Evolutionary conservation across 345 rosid species (phyloP), one percentile per base, ranked within the genome.

Genomic region (Euphorbia tirucalli): DNA sequence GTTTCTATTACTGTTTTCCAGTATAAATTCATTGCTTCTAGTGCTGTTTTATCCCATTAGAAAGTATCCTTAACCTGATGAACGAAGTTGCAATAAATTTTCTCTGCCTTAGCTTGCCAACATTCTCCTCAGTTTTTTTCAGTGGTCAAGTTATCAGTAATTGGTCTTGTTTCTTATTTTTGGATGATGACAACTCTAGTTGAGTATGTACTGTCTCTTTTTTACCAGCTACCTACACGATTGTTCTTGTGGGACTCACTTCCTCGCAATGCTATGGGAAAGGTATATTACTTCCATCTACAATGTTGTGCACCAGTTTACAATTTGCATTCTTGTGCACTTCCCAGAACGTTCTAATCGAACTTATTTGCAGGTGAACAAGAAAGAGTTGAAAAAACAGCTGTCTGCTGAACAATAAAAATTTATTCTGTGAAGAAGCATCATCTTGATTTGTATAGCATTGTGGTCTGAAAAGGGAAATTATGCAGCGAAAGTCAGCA

Each of bases 211-310:
- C 48, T 49, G 16, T 63, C 14, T 61, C 16, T 49, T 13, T 71
- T 39, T 52, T 68, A 74, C 35, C 84, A 95, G 99, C 87, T 92
- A 48, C 99, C 99, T 71, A 90, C 96, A 27, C 85, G 82, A 50
- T 72, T 95, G 78, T 80, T 89, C 74, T 65, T 95, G 72, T 92
- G 98, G 99, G 93, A 95, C 46, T 82, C 87, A 8, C 80, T 95
- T 54, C 99, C 99, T 25, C 97, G 98, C 32, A 92, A 95, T 71
- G 98, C 99, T 25, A 95, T 95, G 99, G 98, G 99, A 75, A 95
- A 95, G 98, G 98, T 95, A 62, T 69, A 21, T 18, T 62, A 28
- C 76, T 55, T 52, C 57, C 63, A 37, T 49, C 7, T 32, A 8
- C 30, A 10, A 35, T 32, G 13, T 28, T 10, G 13, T 55, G 0